A percentile compares a stretch with the other conserved stretches of the same genome.
phyloP scores from a whole-genome alignment of 2,329 filamentous ascomycete species.

The Coniochaeta sp. region DNA sequence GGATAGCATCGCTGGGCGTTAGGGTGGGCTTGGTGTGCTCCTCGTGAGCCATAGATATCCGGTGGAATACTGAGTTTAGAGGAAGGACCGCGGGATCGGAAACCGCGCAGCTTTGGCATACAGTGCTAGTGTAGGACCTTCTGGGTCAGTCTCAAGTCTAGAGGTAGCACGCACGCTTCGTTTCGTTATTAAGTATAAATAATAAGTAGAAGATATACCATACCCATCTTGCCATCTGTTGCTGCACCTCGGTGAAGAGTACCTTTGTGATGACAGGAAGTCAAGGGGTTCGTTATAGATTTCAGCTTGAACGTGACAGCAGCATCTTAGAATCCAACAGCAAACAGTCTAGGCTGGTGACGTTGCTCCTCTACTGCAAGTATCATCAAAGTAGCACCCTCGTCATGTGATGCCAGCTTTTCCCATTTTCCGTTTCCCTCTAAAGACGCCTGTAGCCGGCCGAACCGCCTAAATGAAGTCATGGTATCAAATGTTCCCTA shows the following conservation, averaged over 20 bases:
- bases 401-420: not conserved
- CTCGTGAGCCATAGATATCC: not conserved
- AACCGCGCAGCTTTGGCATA: not conserved
- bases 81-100: not conserved
- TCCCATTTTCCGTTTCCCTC: constrained; percentile 16
- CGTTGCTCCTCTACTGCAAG: too few species aligned
- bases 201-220: too few species aligned
- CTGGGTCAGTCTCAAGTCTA: not conserved
- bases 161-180: not conserved
- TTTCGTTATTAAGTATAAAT: too few species aligned
- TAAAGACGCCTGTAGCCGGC: constrained; percentile 8
- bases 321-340: too few species aligned
- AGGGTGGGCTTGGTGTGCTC: not conserved
- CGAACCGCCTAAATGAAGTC: constrained; percentile 6
- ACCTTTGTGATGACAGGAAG: too few species aligned
- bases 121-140: not conserved
- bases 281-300: too few species aligned
- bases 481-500: constrained; percentile 11
- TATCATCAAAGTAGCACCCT: not conserved
- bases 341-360: too few species aligned
- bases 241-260: too few species aligned
- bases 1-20: not conserved
- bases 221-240: too few species aligned
- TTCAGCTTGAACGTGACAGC: too few species aligned
- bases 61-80: not conserved